Evolutionary conservation across 2,329 filamentous ascomycete species (phyloP).

Genomic region (Neoscytalidium dimidiatum): DNA sequence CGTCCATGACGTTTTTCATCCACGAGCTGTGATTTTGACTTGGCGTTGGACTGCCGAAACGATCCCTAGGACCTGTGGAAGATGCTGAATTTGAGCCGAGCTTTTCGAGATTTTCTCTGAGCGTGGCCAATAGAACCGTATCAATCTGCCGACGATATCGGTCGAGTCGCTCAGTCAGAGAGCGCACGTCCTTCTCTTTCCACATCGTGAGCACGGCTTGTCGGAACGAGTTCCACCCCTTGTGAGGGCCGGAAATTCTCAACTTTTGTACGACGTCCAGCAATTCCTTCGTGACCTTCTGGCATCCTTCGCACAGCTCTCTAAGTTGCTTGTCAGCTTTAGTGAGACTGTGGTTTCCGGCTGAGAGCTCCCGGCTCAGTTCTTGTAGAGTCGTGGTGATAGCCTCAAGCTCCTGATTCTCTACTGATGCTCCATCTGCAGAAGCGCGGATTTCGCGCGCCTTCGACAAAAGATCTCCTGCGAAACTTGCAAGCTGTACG

Average conservation of each 20-base stretch:
- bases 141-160: constrained; percentile 20
- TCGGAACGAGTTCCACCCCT: background rate
- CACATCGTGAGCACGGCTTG: background rate
- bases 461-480: background rate
- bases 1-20: background rate
- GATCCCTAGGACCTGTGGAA: no score
- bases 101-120: constrained; percentile 7
- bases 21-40: background rate
- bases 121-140: constrained; percentile 20
- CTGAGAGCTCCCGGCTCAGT: background rate
- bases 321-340: background rate
- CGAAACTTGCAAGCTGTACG: constrained; percentile 1
- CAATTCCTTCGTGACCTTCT: background rate
- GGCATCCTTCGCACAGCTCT: background rate
- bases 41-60: background rate
- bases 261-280: background rate
- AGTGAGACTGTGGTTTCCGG: background rate
- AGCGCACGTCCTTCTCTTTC: background rate
- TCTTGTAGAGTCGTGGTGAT: background rate
- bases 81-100: no score
- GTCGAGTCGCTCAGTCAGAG: background rate
- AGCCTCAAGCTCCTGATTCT: background rate
- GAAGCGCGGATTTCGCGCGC: background rate
- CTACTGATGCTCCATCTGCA: background rate
- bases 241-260: background rate